Evolutionary conservation across 768 basidiomycete species (phyloP), one percentile per base, ranked within the genome.

Genomic region (Podaxis sp.): DNA sequence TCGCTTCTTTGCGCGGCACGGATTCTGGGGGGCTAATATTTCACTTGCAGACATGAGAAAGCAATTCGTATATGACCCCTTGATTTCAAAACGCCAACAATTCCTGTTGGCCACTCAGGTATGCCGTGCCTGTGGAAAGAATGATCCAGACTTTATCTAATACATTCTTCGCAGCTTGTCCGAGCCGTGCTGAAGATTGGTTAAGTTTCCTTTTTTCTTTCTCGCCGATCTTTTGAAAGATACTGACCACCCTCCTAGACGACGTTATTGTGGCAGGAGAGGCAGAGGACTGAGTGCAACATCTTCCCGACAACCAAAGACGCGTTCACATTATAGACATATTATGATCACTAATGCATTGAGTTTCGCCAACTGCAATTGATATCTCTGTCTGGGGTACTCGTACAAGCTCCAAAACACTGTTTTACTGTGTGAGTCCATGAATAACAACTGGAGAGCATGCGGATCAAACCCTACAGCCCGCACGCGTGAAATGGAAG

Each of bases 11-110:
- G 13, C 11, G 12, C 22, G 22, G 8, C 19, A 52, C 17, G 19
- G 43, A 19, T 36, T 58, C 41, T 52, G 55, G 11, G 24, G 15
- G 56, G 46, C 24, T 37, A 49, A 43, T 13, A 52, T 65, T 43
- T 19, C 38, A n/a, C 13, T 43, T 8, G 19, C 71, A 98, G 96
- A 99, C 69, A 99, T 99, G 96, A 96, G 91, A 81, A 83, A 89
- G 71, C 96, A 98, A 73, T 93, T 94, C 69, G 96, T 98, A 47
- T 95, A 96, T 68, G 97, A 99, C 71, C 96, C 97, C 29, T 78
- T 98, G 66, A 97, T 98, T 75, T 95, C 95, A 46, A 99, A 98
- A 78, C 80, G 96, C 70, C 96, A 98, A 72, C 96, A 98, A 71
- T 97, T 94, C 77, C 78, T 99, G 63, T 80, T 99, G 46, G 97